These are phyloP conservation scores for Aurifilum marmelostoma DNA, from an alignment of 2,329 filamentous ascomycete species.

Conservation along the genomic window DNA sequence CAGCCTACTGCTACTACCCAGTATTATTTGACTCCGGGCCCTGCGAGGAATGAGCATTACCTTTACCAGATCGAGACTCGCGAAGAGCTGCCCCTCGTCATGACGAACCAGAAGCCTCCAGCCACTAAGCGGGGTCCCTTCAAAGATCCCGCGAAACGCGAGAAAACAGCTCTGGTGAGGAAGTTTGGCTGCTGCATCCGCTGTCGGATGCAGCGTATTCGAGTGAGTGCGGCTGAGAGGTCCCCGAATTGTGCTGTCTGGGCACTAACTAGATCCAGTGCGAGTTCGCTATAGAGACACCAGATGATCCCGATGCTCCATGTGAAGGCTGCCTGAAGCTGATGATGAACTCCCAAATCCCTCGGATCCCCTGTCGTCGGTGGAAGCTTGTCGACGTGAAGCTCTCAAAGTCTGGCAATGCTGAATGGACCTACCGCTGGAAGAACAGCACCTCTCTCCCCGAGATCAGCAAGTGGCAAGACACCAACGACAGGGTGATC, in stretches of 20 bases:
- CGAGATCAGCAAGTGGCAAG: conserved; percentile 60
- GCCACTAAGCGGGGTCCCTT: conserved; percentile 56
- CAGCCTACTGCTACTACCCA: conserved; percentile 12
- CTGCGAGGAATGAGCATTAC: conserved; percentile 20
- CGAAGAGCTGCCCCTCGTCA: conserved; percentile 26
- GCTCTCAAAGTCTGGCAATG: conserved; percentile 61
- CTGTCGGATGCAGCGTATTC: conserved; percentile 65
- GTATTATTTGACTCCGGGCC: conserved; percentile 11
- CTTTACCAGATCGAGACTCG: conserved; percentile 24
- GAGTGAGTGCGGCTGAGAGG: conserved; percentile 47
- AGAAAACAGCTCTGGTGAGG: conserved; percentile 60
- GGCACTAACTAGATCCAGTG: conserved; percentile 46
- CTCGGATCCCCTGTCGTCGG: conserved; percentile 60
- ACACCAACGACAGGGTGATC: conserved; percentile 53
- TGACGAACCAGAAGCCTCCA: conserved; percentile 42
- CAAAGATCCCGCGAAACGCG: conserved; percentile 53
- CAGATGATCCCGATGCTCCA: conserved; percentile 46
- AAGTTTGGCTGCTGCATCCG: conserved; percentile 63
- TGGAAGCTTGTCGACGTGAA: conserved; percentile 63
- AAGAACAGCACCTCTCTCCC: conserved; percentile 54
- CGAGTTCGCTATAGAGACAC: conserved; percentile 47
- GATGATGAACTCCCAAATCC: conserved; percentile 52
- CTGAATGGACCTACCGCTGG: conserved; percentile 65
- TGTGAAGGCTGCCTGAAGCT: conserved; percentile 58
- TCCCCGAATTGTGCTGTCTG: neutral